phyloP scores from a whole-genome alignment of 2,329 filamentous ascomycete species.

The Sporothrix protearum region DNA sequence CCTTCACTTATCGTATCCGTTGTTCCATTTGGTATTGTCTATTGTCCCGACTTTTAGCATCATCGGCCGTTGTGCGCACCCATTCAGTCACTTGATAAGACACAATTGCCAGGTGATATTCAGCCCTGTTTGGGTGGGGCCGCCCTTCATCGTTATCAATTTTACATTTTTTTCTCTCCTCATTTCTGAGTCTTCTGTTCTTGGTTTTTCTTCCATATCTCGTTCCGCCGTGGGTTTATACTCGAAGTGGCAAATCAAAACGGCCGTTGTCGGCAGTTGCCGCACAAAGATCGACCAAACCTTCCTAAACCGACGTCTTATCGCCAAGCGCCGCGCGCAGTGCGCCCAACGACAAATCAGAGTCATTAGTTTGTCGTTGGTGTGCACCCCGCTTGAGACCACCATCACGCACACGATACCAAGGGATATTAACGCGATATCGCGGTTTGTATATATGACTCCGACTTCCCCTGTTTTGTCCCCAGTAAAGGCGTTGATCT shows the following conservation, averaged over 20 bases:
- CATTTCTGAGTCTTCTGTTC: not conserved
- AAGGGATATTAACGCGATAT: not conserved
- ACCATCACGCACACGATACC: not conserved
- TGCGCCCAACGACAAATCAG: not conserved
- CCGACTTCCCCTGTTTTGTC: not conserved
- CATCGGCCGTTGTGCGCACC: not conserved
- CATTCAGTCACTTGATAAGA: not conserved
- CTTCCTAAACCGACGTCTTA: constrained; percentile 8
- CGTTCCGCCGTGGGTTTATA: not conserved
- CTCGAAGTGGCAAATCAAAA: constrained; percentile 7
- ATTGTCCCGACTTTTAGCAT: not conserved
- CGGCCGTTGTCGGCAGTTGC: constrained; percentile 5
- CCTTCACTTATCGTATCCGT: too few relatives aligned
- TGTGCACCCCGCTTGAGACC: constrained; percentile 12
- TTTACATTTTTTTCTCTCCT: not conserved
- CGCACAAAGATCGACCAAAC: not conserved
- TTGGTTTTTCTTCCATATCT: not conserved
- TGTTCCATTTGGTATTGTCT: not conserved
- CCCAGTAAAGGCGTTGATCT: not conserved
- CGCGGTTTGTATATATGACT: not conserved
- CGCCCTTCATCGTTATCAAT: not conserved
- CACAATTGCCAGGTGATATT: not conserved
- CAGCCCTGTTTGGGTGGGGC: not conserved
- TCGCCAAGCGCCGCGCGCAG: not conserved
- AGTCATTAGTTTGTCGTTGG: not conserved